These are phyloP conservation scores for Cyberlindnera nakhonratchasimensis DNA, from an alignment of 805 yeast genomes.

Conservation along the genomic window DNA sequence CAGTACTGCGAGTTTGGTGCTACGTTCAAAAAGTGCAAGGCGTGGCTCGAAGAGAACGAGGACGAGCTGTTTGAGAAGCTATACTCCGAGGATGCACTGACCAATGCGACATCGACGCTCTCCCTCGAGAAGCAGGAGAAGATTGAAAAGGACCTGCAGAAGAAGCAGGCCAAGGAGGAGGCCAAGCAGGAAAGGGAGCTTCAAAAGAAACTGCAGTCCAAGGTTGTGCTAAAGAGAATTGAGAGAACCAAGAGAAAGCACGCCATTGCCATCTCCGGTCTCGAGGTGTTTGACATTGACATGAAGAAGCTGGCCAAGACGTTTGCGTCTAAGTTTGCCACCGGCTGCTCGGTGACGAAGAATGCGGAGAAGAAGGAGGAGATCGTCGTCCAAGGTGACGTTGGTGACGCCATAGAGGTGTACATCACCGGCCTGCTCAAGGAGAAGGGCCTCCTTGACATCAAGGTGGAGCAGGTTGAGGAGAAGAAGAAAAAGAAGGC, in stretches of 20 bases:
- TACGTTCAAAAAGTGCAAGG: constrained; percentile 73
- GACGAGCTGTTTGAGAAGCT: constrained; percentile 53
- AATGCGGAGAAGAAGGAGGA: constrained; percentile 91
- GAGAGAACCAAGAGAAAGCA: constrained; percentile 89
- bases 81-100: constrained; percentile 58
- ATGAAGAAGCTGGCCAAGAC: constrained; percentile 88
- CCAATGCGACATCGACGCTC: constrained; percentile 56
- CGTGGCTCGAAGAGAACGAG: constrained; percentile 67
- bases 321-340: constrained; percentile 91
- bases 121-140: constrained; percentile 77
- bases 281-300: constrained; percentile 85
- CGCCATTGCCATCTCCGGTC: constrained; percentile 79
- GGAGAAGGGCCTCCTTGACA: constrained; percentile 78
- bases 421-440: constrained; percentile 66
- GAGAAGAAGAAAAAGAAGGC: constrained; percentile 72
- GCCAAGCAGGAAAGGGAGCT: constrained; percentile 81
- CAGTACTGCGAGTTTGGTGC: constrained; percentile 89
- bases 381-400: constrained; percentile 90
- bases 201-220: constrained; percentile 72
- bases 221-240: constrained; percentile 78
- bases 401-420: constrained; percentile 83
- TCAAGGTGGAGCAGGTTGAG: constrained; percentile 85
- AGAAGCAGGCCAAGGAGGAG: constrained; percentile 82
- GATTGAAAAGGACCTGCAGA: constrained; percentile 76
- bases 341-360: constrained; percentile 91